phyloP scores from a whole-genome alignment of 1,139 yeast species.

The Sugiyamaella sp. region DNA sequence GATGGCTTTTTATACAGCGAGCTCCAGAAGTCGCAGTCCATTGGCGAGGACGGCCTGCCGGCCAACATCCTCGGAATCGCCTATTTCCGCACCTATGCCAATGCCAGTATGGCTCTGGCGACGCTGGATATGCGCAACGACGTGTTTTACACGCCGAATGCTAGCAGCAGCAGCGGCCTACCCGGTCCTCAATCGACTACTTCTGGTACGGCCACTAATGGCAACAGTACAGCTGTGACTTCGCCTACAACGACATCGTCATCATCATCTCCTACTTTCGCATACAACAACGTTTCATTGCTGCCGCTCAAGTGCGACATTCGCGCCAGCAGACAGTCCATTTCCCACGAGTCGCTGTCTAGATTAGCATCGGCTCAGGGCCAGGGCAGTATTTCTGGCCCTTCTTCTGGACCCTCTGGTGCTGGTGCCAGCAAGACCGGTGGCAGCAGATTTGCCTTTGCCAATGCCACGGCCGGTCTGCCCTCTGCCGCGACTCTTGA shows the following conservation, averaged over 20 bases:
- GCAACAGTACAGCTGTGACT: conserved; percentile 13
- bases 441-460: conserved; percentile 20
- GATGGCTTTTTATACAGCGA: conserved; percentile 71
- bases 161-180: neutral
- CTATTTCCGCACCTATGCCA: conserved; percentile 61
- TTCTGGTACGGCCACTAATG: conserved; percentile 5
- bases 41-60: conserved; percentile 41
- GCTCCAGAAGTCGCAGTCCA: conserved; percentile 44
- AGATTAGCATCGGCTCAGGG: conserved; percentile 5
- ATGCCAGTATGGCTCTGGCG: conserved; percentile 74
- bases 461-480: conserved; percentile 14
- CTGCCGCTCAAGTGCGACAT: conserved; percentile 34
- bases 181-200: conserved; percentile 7
- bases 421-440: conserved; percentile 2
- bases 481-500: conserved; percentile 24
- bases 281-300: conserved; percentile 21
- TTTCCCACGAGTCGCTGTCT: conserved; percentile 27
- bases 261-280: conserved; percentile 30
- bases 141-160: conserved; percentile 21
- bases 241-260: conserved; percentile 20
- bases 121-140: conserved; percentile 51
- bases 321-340: conserved; percentile 27
- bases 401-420: neutral
- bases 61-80: conserved; percentile 54
- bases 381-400: neutral